Conservation (phyloP, 1,284 basidiomycete species). For the Sporisorium exsertum region DNA sequence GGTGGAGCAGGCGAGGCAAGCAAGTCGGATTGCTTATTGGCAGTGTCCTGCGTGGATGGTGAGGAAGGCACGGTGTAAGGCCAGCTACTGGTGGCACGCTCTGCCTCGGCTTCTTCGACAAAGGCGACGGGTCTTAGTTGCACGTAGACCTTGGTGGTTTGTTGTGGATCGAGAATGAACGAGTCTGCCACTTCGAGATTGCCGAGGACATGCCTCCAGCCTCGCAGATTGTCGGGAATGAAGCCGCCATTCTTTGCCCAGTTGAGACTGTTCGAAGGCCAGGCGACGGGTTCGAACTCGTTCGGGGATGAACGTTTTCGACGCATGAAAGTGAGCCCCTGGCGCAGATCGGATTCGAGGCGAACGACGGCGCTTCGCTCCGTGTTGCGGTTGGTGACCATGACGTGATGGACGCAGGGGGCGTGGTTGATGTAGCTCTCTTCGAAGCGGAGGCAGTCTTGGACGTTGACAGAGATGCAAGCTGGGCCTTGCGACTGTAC, state of each 20-base stretch:
- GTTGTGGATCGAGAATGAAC: conserved; percentile 55
- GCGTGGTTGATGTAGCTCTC: conserved; percentile 63
- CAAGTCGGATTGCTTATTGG: conserved; percentile 20
- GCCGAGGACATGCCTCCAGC: conserved; percentile 61
- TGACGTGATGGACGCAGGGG: conserved; percentile 51
- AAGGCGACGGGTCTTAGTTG: conserved; percentile 54
- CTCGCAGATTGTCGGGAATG: conserved; percentile 56
- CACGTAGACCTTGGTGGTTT: conserved; percentile 55
- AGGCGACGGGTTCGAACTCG: conserved; percentile 41
- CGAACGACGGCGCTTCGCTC: conserved; percentile 51
- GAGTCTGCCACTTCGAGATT: conserved; percentile 60
- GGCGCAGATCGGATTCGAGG: conserved; percentile 55
- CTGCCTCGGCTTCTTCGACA: conserved; percentile 42
- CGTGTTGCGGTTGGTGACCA: conserved; percentile 42
- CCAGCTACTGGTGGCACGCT: conserved; percentile 18
- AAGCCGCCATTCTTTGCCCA: conserved; percentile 64
- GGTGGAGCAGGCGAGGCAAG: conserved; percentile 5
- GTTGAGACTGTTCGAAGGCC: conserved; percentile 59
- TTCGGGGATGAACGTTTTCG: conserved; percentile 50
- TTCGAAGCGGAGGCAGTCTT: conserved; percentile 47
- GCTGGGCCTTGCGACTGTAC: conserved; percentile 38
- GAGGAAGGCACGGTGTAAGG: conserved; percentile 26
- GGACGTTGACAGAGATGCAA: conserved; percentile 35
- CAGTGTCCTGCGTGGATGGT: conserved; percentile 12
- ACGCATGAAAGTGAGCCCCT: conserved; percentile 56